Evolutionary conservation across 2,329 filamentous ascomycete genomes (phyloP).

Genomic region (Neonectria ditissima): DNA sequence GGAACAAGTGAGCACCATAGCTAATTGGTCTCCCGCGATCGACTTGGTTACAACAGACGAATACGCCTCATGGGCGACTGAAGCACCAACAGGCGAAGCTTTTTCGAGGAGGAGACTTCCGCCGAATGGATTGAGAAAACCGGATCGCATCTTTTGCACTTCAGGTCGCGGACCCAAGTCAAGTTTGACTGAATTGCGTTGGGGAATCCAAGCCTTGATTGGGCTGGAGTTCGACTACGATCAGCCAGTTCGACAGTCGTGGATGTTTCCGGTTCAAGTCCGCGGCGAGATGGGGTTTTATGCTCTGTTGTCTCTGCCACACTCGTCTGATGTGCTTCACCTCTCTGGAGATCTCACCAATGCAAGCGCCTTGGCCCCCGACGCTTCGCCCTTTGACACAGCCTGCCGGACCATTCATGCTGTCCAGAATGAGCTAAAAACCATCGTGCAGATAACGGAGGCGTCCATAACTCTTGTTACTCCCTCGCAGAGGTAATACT

Average conservation of each 20-base stretch:
- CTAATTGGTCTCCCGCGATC: slow-evolving; percentile 72
- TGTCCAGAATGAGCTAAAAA: slow-evolving; percentile 49
- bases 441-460: slow-evolving; percentile 67
- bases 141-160: slow-evolving; percentile 73
- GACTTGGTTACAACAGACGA: slow-evolving; percentile 64
- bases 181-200: slow-evolving; percentile 74
- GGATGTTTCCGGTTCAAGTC: slow-evolving; percentile 58
- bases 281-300: slow-evolving; percentile 39
- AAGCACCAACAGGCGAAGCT: slow-evolving; percentile 9
- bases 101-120: slow-evolving; percentile 19
- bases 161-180: slow-evolving; percentile 73
- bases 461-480: slow-evolving; percentile 56
- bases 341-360: slow-evolving; percentile 62
- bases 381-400: slow-evolving; percentile 62
- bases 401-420: slow-evolving; percentile 64
- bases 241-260: slow-evolving; percentile 62
- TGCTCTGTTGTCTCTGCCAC: slow-evolving; percentile 62
- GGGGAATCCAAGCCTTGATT: slow-evolving; percentile 77
- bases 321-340: slow-evolving; percentile 60
- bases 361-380: slow-evolving; percentile 56
- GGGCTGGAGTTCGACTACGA: slow-evolving; percentile 67
- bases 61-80: slow-evolving; percentile 42
- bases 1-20: slow-evolving; percentile 61
- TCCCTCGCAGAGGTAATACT: slow-evolving; percentile 51
- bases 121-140: slow-evolving; percentile 45